Conservation (phyloP, 805 yeast species). For the Nakazawaea ernobii region DNA sequence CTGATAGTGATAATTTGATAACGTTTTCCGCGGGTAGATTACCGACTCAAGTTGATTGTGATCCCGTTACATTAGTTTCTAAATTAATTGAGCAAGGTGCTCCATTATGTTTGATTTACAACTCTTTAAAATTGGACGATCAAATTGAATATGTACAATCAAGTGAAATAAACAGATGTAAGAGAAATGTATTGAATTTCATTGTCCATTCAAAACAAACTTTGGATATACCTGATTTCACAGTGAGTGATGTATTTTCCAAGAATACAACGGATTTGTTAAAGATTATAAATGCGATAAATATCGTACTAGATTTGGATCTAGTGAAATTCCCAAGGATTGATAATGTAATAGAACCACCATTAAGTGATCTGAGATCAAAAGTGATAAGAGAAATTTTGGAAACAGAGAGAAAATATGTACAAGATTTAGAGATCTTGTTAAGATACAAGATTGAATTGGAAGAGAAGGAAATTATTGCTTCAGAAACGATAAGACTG, state of each 20-base stretch:
- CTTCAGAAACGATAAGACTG: constrained; percentile 73
- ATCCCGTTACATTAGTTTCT: constrained; percentile 90
- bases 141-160: constrained; percentile 57
- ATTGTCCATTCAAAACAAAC: constrained; percentile 78
- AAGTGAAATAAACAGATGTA: constrained; percentile 79
- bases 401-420: constrained; percentile 88
- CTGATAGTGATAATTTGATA: constrained; percentile 31
- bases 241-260: constrained; percentile 83
- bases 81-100: constrained; percentile 88
- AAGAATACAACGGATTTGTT: constrained; percentile 75
- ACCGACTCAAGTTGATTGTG: constrained; percentile 70
- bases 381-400: constrained; percentile 81
- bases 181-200: constrained; percentile 85
- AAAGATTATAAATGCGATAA: constrained; percentile 69
- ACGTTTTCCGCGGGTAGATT: constrained; percentile 75
- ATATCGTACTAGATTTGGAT: constrained; percentile 51
- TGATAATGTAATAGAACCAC: constrained; percentile 18
- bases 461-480: constrained; percentile 55
- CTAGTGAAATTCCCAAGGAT: constrained; percentile 23
- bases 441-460: constrained; percentile 64
- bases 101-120: constrained; percentile 82
- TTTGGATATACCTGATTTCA: constrained; percentile 73
- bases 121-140: constrained; percentile 50
- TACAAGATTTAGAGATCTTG: constrained; percentile 80
- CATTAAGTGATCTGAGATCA: constrained; percentile 51